A percentile compares a stretch with the other conserved stretches of the same genome.
Evolutionary conservation across 768 basidiomycete species (phyloP).

Genomic region (Galerina marginata): DNA sequence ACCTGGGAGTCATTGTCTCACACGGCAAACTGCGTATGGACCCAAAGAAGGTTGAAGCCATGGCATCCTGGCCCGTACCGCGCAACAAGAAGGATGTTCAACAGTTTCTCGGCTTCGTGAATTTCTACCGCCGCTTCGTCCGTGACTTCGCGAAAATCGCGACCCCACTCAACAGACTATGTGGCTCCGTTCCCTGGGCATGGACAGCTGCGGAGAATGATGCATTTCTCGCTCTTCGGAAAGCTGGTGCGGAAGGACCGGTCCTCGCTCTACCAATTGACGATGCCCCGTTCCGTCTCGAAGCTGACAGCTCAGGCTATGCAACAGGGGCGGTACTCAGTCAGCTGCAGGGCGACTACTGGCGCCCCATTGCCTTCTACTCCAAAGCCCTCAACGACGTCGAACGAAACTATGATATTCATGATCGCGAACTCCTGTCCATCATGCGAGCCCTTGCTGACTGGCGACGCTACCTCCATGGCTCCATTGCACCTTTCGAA

Average conservation of each 20-base stretch:
- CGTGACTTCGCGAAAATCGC: conserved; percentile 32
- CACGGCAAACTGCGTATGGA: conserved; percentile 33
- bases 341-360: conserved; percentile 27
- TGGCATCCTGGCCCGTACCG: conserved; percentile 38
- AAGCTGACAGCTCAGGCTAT: conserved; percentile 45
- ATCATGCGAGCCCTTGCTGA: conserved; percentile 42
- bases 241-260: not conserved
- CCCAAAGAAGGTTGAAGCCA: conserved; percentile 32
- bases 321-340: conserved; percentile 44
- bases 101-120: conserved; percentile 46
- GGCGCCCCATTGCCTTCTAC: conserved; percentile 44
- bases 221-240: conserved; percentile 8
- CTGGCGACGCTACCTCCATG: conserved; percentile 31
- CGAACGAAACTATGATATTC: conserved; percentile 51
- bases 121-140: conserved; percentile 43
- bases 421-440: conserved; percentile 54
- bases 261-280: conserved; percentile 3
- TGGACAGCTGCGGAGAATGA: not conserved
- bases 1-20: conserved; percentile 37
- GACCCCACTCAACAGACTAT: conserved; percentile 22
- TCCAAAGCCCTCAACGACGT: conserved; percentile 35
- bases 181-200: conserved; percentile 1
- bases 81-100: conserved; percentile 35
- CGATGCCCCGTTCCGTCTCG: conserved; percentile 9
- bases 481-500: conserved; percentile 22